Evolutionary conservation across 208 protist genomes (phyloP).

Genomic region (Leishmania martiniquensis): DNA sequence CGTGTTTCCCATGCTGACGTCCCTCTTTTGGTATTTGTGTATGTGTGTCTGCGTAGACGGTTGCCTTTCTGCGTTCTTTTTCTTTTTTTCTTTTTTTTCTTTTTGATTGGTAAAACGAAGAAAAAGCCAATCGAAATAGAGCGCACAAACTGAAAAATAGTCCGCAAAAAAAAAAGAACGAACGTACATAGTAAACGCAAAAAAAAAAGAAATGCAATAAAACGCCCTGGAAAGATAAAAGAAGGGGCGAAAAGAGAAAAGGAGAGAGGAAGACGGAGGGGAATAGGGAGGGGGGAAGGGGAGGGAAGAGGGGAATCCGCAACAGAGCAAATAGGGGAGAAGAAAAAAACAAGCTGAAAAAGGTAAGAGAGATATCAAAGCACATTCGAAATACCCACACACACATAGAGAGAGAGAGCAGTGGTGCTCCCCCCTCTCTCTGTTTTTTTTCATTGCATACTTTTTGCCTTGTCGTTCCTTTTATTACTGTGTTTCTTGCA

Average conservation of each 20-base stretch:
- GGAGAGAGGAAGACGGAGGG: no score
- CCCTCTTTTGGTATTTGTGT: background rate
- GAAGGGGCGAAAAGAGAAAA: no score
- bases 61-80: background rate
- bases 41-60: background rate
- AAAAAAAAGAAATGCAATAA: background rate
- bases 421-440: no score
- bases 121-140: no score
- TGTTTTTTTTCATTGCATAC: no score
- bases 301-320: background rate
- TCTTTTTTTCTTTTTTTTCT: slow-evolving; percentile 2
- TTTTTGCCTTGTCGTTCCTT: no score
- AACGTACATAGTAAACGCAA: no score
- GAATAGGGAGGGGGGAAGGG: background rate
- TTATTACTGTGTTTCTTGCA: no score
- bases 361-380: background rate
- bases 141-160: no score
- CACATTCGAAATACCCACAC: no score
- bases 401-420: no score
- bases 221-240: background rate
- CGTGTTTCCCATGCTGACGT: background rate
- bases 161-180: no score
- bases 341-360: background rate
- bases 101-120: background rate
- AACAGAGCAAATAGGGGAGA: background rate